phyloP scores from a whole-genome alignment of 2,329 filamentous ascomycete genomes.

The Cordyceps fumosorosea region DNA sequence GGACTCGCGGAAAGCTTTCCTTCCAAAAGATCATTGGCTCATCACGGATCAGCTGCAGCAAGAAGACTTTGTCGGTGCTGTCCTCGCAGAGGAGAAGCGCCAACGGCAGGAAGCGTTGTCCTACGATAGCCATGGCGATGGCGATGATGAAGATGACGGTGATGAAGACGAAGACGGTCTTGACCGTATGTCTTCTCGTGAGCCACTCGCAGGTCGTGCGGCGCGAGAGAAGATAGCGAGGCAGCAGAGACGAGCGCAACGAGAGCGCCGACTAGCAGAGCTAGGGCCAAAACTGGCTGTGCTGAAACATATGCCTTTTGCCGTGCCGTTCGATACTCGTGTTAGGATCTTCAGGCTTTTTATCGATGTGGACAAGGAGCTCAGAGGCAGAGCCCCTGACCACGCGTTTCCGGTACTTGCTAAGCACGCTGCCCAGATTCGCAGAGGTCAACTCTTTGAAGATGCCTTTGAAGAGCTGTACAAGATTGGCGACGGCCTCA shows the following conservation, averaged over 20 bases:
- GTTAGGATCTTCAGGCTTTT: conserved; percentile 94
- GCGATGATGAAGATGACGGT: background rate
- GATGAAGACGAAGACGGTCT: background rate
- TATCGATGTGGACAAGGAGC: conserved; percentile 62
- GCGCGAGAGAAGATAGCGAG: conserved; percentile 55
- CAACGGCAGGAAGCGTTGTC: conserved; percentile 49
- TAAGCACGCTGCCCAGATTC: conserved; percentile 72
- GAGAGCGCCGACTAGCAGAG: conserved; percentile 66
- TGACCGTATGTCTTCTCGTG: conserved; percentile 39
- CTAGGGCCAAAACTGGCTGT: conserved; percentile 85
- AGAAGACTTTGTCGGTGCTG: conserved; percentile 76
- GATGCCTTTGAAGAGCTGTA: conserved; percentile 86
- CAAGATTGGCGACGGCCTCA: conserved; percentile 70
- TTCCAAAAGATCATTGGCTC: conserved; percentile 82
- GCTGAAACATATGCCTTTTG: conserved; percentile 91
- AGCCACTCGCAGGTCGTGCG: conserved; percentile 55
- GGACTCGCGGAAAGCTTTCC: conserved; percentile 80
- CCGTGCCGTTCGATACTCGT: conserved; percentile 85
- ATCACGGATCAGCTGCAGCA: conserved; percentile 88
- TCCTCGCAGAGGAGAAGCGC: conserved; percentile 81
- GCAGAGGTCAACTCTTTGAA: conserved; percentile 70
- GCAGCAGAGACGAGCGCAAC: conserved; percentile 59
- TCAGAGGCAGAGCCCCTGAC: conserved; percentile 19
- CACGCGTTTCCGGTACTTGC: conserved; percentile 29
- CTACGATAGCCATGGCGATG: conserved; percentile 27